Conservation (phyloP, 805 yeast genomes). For the Helenozyma rhizophorensis region DNA sequence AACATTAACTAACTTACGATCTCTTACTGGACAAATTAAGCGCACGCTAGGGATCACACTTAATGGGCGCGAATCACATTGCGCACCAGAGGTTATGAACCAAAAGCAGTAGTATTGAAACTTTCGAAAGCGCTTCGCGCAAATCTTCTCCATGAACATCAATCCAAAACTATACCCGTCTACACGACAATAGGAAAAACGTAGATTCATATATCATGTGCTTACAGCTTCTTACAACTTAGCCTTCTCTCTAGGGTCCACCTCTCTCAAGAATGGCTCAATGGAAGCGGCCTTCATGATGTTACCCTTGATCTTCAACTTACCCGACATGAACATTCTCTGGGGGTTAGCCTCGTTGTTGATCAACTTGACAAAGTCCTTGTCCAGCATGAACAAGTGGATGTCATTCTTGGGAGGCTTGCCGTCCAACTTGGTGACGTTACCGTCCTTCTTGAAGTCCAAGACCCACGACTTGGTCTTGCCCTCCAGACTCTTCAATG, state of each 20-base stretch:
- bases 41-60: too few relatives aligned
- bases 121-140: too few relatives aligned
- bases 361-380: conserved; percentile 6
- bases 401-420: conserved; percentile 26
- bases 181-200: too few relatives aligned
- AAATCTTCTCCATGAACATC: too few relatives aligned
- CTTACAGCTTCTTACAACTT: too few relatives aligned
- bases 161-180: too few relatives aligned
- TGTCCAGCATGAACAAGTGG: conserved; percentile 5
- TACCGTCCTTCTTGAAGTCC: conserved; percentile 62
- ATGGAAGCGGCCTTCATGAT: conserved; percentile 9
- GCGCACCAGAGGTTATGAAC: too few relatives aligned
- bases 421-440: conserved; percentile 37
- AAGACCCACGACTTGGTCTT: conserved; percentile 60
- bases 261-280: conserved; percentile 6
- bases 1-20: too few relatives aligned
- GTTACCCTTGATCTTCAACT: conserved; percentile 8
- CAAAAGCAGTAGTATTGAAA: too few relatives aligned
- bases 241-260: conserved; percentile 7
- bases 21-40: too few relatives aligned
- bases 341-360: conserved; percentile 10
- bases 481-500: conserved; percentile 51
- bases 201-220: too few relatives aligned
- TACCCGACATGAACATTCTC: conserved; percentile 5
- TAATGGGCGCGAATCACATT: too few relatives aligned